Conservation (phyloP, 306 rosid species). For the Malus orientalis region DNA sequence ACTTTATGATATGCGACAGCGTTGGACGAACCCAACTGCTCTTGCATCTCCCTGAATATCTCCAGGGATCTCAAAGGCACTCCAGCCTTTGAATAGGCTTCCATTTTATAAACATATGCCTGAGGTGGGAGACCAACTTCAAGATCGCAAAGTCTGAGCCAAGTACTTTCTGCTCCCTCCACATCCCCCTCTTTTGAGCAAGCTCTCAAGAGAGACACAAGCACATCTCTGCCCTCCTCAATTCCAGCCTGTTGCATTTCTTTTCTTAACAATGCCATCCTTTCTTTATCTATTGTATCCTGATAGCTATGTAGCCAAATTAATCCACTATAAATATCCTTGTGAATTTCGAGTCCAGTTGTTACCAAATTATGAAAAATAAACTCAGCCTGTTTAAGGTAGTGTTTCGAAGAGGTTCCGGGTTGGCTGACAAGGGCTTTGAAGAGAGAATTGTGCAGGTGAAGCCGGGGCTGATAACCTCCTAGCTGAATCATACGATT, state of each 20-base stretch:
- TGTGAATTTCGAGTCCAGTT: slow-evolving; percentile 60
- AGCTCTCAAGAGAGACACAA: slow-evolving; percentile 70
- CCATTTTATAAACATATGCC: slow-evolving; percentile 82
- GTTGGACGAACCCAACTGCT: slow-evolving; percentile 32
- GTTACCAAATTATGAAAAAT: slow-evolving; percentile 71
- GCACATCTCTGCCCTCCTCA: slow-evolving; percentile 61
- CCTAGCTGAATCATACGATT: slow-evolving; percentile 94
- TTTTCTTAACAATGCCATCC: slow-evolving; percentile 51
- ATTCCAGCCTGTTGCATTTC: slow-evolving; percentile 66
- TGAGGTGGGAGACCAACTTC: slow-evolving; percentile 45
- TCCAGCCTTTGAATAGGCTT: slow-evolving; percentile 64
- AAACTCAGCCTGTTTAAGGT: slow-evolving; percentile 90
- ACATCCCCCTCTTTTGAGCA: slow-evolving; percentile 61
- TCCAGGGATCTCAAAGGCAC: slow-evolving; percentile 56
- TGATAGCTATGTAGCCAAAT: slow-evolving; percentile 96
- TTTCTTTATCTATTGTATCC: slow-evolving; percentile 63
- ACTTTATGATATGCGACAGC: slow-evolving; percentile 62
- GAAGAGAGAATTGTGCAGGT: slow-evolving; percentile 82
- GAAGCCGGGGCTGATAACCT: slow-evolving; percentile 80
- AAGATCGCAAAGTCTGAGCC: slow-evolving; percentile 50
- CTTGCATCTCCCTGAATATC: slow-evolving; percentile 72
- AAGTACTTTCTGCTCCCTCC: slow-evolving; percentile 58
- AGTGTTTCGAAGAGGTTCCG: slow-evolving; percentile 52
- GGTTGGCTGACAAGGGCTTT: slow-evolving; percentile 63
- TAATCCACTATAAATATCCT: slow-evolving; percentile 74